Conservation (phyloP, 2,329 filamentous ascomycete species). For the Exophiala sp. region DNA sequence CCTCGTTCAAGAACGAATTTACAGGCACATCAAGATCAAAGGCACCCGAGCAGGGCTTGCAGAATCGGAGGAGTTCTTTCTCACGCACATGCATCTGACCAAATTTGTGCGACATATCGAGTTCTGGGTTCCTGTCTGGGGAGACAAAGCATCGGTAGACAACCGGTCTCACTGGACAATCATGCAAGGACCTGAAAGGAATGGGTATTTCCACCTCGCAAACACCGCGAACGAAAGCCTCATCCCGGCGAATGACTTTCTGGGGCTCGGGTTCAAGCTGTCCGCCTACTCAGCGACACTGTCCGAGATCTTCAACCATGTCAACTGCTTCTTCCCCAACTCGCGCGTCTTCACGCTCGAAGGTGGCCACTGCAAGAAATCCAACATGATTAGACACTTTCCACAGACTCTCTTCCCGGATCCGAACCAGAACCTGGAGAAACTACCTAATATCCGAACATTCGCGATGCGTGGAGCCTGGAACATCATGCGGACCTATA, state of each 20-base stretch:
- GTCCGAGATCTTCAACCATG: constrained; percentile 62
- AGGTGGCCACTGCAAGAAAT: constrained; percentile 70
- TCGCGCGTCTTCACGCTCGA: constrained; percentile 64
- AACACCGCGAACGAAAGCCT: constrained; percentile 18
- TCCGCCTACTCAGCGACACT: constrained; percentile 63
- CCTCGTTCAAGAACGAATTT: constrained; percentile 65
- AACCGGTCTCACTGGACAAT: constrained; percentile 10
- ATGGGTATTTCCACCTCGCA: constrained; percentile 14
- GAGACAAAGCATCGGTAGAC: constrained; percentile 42
- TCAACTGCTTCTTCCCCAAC: constrained; percentile 54
- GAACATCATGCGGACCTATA: constrained; percentile 62
- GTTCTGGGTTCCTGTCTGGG: constrained; percentile 69
- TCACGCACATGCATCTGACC: constrained; percentile 53
- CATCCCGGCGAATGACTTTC: constrained; percentile 47
- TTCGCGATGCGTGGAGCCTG: constrained; percentile 69
- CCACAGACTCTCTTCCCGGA: constrained; percentile 32
- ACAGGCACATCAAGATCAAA: constrained; percentile 69
- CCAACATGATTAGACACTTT: constrained; percentile 60
- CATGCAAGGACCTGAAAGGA: constrained; percentile 14
- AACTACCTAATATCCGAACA: constrained; percentile 55
- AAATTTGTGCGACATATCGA: constrained; percentile 65
- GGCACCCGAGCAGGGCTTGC: constrained; percentile 59
- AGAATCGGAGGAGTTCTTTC: constrained; percentile 57
- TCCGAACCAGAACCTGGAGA: constrained; percentile 37
- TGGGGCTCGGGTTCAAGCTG: constrained; percentile 51